A percentile compares a stretch with the other conserved stretches of the same genome.
These are phyloP conservation scores for Tetrapisispora arboricola DNA, from an alignment of 805 yeast species.

Conservation along the genomic window DNA sequence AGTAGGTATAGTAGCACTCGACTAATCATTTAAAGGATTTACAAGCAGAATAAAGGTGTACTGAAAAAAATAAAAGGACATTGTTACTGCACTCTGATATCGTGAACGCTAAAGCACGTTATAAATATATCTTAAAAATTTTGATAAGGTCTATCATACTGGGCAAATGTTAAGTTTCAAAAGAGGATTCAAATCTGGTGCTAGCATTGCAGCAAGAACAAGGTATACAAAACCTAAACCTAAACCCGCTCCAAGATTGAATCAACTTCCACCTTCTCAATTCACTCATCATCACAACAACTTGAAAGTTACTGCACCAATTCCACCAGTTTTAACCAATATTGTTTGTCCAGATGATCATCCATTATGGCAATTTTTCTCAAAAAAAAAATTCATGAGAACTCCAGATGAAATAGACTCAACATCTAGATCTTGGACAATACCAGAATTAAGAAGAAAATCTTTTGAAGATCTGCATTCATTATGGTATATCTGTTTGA, in stretches of 20 bases:
- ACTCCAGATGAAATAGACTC: conserved; percentile 41
- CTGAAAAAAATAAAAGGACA: no score
- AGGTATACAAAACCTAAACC: conserved; percentile 31
- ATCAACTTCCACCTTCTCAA: conserved; percentile 20
- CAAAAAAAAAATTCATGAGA: conserved; percentile 52
- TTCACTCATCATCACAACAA: conserved; percentile 19
- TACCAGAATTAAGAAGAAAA: conserved; percentile 83
- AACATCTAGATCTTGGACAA: conserved; percentile 70
- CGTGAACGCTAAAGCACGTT: no score
- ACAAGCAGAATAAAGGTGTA: no score
- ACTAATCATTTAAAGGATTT: no score
- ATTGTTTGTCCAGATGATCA: conserved; percentile 71
- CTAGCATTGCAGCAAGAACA: conserved; percentile 31
- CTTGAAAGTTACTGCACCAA: conserved; percentile 63
- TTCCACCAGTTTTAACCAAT: conserved; percentile 70
- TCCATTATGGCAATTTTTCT: conserved; percentile 91
- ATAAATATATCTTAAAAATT: no score
- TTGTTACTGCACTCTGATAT: no score
- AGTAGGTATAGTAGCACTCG: no score
- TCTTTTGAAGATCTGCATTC: conserved; percentile 85
- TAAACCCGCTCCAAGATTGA: conserved; percentile 17
- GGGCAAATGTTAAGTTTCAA: conserved; percentile 9
- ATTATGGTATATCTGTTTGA: conserved; percentile 80
- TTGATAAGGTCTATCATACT: no score
- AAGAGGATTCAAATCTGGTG: conserved; percentile 30